Evolutionary conservation across 306 rosid genomes (phyloP).

Genomic region (Casuarina glauca): DNA sequence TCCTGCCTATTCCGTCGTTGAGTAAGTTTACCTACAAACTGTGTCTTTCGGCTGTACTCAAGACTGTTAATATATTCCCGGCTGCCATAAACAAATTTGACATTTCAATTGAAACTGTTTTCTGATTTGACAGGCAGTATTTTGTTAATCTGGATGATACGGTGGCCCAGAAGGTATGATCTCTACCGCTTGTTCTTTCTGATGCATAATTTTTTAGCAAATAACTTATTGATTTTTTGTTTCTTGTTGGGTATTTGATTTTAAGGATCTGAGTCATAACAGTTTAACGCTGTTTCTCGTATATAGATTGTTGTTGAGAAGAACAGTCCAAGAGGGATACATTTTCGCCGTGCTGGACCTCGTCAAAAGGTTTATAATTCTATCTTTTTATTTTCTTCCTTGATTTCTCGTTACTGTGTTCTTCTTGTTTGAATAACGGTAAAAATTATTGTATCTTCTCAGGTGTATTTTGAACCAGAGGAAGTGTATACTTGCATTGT

Average conservation of each 20-base stretch:
- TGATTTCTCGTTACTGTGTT: neutral
- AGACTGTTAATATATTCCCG: neutral
- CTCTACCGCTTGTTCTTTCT: neutral
- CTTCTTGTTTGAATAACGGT: neutral
- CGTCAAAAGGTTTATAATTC: constrained; percentile 39
- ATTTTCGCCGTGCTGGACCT: constrained; percentile 50
- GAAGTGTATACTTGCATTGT: constrained; percentile 56
- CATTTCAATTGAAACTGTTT: neutral
- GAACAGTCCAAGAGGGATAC: constrained; percentile 42
- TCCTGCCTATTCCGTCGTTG: constrained; percentile 52
- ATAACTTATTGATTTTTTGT: too few species aligned
- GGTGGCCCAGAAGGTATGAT: constrained; percentile 49
- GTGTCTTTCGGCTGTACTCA: neutral
- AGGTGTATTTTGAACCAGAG: constrained; percentile 56
- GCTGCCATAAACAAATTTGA: neutral
- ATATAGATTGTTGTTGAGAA: constrained; percentile 40
- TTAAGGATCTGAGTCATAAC: neutral
- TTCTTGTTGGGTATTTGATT: neutral
- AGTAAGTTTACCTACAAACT: constrained; percentile 33
- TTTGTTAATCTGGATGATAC: constrained; percentile 43
- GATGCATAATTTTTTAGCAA: neutral
- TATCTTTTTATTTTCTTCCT: neutral
- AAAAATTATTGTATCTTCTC: constrained; percentile 1
- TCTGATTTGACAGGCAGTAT: constrained; percentile 38
- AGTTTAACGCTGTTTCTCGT: constrained; percentile 3